phyloP scores from a whole-genome alignment of 73 alveolate genomes.

The Paraurostyla sp. region DNA sequence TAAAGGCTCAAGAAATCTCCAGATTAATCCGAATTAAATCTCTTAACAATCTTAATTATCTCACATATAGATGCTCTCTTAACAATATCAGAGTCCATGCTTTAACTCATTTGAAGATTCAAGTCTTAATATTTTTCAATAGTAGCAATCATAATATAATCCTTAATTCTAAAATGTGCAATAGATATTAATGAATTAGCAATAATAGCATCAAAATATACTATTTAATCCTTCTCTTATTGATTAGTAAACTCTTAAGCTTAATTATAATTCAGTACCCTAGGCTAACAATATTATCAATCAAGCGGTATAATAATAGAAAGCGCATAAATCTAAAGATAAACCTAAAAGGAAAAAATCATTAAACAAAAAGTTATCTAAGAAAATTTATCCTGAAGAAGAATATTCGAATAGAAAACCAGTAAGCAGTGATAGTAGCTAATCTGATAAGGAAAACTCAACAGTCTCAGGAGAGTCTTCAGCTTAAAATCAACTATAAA shows the following conservation, averaged over 20 bases:
- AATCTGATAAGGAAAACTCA: neutral
- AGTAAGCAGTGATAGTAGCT: neutral
- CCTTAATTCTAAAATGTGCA: neutral
- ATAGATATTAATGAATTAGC: neutral
- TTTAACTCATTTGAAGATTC: conserved; percentile 36
- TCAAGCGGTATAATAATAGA: neutral
- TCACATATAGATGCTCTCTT: neutral
- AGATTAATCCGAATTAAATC: no score
- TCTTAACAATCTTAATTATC: neutral
- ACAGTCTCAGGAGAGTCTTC: neutral
- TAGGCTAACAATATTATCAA: neutral
- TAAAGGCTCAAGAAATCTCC: no score
- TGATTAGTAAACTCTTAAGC: no score
- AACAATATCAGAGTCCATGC: conserved; percentile 1
- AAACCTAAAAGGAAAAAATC: neutral
- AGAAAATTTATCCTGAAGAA: neutral
- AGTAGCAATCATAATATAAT: neutral
- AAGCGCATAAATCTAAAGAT: neutral
- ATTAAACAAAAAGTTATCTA: neutral
- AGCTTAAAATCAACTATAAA: neutral
- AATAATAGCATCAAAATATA: no score
- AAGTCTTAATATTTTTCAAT: neutral
- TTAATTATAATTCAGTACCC: neutral
- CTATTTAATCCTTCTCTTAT: no score
- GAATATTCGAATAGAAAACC: neutral